These are phyloP conservation scores for Neonothopanus nambi DNA, from an alignment of 1,284 basidiomycete species.

Conservation along the genomic window DNA sequence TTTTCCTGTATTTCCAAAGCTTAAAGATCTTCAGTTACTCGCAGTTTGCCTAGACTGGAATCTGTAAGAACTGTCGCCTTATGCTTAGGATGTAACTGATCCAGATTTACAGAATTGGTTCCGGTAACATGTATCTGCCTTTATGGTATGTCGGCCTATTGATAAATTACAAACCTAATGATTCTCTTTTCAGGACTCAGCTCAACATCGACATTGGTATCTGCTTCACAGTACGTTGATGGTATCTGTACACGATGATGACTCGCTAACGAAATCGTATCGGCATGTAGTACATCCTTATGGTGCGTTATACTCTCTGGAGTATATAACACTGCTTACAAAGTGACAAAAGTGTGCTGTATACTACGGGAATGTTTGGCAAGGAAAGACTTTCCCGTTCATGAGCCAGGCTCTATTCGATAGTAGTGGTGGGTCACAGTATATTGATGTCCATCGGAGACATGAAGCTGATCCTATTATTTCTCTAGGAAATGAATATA, in stretches of 20 bases:
- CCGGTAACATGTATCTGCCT: slow-evolving; percentile 8
- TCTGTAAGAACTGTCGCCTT: not conserved
- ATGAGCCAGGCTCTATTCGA: slow-evolving; percentile 17
- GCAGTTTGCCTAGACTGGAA: slow-evolving; percentile 16
- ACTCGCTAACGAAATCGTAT: slow-evolving; percentile 5
- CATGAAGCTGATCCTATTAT: no score
- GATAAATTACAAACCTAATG: not conserved
- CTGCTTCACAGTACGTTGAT: slow-evolving; percentile 1
- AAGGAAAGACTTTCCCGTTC: slow-evolving; percentile 19
- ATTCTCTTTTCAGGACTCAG: slow-evolving; percentile 18
- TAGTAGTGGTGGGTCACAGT: slow-evolving; percentile 4
- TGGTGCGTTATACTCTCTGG: slow-evolving; percentile 5
- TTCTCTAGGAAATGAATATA: no score
- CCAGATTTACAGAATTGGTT: slow-evolving; percentile 11
- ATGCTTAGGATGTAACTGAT: no score
- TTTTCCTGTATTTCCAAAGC: not conserved
- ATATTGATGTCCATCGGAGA: no score
- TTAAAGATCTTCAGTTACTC: slow-evolving; percentile 2
- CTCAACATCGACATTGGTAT: slow-evolving; percentile 11
- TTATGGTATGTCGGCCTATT: not conserved
- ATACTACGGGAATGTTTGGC: slow-evolving; percentile 22
- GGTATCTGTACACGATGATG: not conserved
- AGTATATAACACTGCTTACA: not conserved
- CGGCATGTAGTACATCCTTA: slow-evolving; percentile 15
- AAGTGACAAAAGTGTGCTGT: not conserved